Evolutionary conservation across 331 rosid species (phyloP).

Genomic region (Stylosanthes scabra): DNA sequence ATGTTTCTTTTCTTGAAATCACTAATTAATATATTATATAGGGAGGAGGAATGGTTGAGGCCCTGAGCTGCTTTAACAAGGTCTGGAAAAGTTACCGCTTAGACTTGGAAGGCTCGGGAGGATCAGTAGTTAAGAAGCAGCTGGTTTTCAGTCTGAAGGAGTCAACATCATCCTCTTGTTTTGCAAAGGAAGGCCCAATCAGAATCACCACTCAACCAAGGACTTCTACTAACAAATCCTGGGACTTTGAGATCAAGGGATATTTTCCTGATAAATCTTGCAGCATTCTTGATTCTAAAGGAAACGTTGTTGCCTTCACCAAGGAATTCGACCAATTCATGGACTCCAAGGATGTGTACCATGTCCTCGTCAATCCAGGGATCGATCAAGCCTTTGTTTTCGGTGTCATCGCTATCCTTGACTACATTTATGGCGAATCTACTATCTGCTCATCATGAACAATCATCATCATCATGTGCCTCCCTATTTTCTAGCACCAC

Average conservation of each 20-base stretch:
- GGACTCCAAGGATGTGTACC: constrained; percentile 77
- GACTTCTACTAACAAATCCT: constrained; percentile 49
- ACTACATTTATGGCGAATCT: constrained; percentile 82
- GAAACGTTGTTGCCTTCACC: constrained; percentile 61
- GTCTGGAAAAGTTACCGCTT: constrained; percentile 70
- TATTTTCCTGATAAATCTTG: constrained; percentile 73
- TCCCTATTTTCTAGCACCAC: no score
- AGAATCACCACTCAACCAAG: constrained; percentile 62
- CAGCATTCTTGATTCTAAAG: constrained; percentile 73
- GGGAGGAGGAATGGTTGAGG: constrained; percentile 78
- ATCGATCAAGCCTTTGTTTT: constrained; percentile 55
- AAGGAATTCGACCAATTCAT: constrained; percentile 60
- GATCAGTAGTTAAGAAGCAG: constrained; percentile 40
- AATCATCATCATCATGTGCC: no score
- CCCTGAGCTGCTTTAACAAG: constrained; percentile 62
- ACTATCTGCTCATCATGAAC: constrained; percentile 52
- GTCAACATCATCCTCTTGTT: constrained; percentile 59
- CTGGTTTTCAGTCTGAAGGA: constrained; percentile 76
- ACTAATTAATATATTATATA: no score
- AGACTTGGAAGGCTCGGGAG: constrained; percentile 49
- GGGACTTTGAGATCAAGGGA: constrained; percentile 83
- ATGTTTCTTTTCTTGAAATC: no score
- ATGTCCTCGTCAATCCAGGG: constrained; percentile 60
- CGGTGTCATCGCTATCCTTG: constrained; percentile 65
- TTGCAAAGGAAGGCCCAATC: constrained; percentile 54